Conservation (phyloP, 805 yeast species). For the Candida vaughaniae region DNA sequence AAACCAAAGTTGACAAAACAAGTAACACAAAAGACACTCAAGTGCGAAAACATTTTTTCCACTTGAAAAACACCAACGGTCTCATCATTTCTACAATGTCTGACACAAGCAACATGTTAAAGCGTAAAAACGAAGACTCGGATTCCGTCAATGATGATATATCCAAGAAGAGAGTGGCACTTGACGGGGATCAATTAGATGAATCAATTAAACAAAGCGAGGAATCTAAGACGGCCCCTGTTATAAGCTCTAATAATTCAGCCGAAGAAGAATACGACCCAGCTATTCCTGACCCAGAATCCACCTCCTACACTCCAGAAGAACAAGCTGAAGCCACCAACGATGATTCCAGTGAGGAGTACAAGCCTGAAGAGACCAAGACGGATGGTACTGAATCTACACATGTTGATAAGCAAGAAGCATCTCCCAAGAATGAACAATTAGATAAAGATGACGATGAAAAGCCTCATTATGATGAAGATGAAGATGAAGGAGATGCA, state of each 20-base stretch:
- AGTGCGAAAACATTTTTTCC: background rate
- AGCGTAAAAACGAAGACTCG: constrained; percentile 67
- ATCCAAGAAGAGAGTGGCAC: constrained; percentile 64
- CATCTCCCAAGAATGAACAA: background rate
- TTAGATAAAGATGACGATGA: background rate
- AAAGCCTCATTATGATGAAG: background rate
- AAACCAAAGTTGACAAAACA: no score
- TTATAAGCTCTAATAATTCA: constrained; percentile 1
- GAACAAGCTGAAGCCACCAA: background rate
- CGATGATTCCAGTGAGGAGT: background rate
- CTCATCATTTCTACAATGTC: background rate
- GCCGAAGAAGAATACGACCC: constrained; percentile 7
- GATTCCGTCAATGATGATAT: constrained; percentile 45
- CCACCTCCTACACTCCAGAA: background rate
- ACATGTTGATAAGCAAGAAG: background rate
- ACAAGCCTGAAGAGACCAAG: constrained; percentile 1
- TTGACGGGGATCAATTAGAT: constrained; percentile 44
- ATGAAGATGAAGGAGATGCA: background rate
- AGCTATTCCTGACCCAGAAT: constrained; percentile 5
- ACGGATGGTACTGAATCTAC: constrained; percentile 1
- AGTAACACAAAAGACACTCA: no score
- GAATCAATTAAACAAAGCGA: constrained; percentile 9
- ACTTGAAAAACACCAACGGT: background rate
- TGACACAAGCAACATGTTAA: constrained; percentile 38
- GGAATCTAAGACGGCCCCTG: constrained; percentile 13